Evolutionary conservation across 2,329 filamentous ascomycete genomes (phyloP), one percentile per base, ranked within the genome.

Genomic region (Cordyceps fumosorosea): DNA sequence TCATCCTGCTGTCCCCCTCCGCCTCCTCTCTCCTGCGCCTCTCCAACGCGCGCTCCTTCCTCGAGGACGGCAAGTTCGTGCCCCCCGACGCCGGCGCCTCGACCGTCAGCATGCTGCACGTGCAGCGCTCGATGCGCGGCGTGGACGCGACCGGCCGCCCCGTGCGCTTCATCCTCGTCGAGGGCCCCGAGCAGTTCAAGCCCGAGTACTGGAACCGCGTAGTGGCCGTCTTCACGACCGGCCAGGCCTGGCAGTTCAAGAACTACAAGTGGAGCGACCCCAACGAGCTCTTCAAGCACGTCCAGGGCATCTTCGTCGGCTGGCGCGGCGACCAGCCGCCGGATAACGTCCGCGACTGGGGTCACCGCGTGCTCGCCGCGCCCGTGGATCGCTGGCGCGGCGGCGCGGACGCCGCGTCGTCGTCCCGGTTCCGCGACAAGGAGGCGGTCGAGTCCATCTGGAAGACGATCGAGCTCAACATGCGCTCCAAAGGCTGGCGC

Each of bases 181-280:
- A 99, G 74, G 89, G 88, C 20, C 90, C 93, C 0, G 89, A 96
- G 72, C 89, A 95, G 74, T 99, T 99, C 83, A 96, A 96, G 74
- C 95, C 95, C 0, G 93, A 98, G 72, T 97, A 98, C 80, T 99
- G 95, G 95, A 88, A 88, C 70, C 88, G 93, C 57, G 89, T 99
- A 7, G 95, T 97, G 1, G 95, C 90, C 14, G 93, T 99, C 62
- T 98, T 99, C 77, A 99, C 95, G 0, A 99, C 95, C 0, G 95
- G 95, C 40, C 95, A 99, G 78, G 87, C 89, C 11, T 99, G 95
- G 95, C 95, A 99, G 77, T 99, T 99, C 79, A 96, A 97, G 78
- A 90, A 87, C 67, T 99, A 99, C 83, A 96, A 96, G 76, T 99
- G 95, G 91, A 88, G 88, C 67, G 88, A 89, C 62, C 90, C 95